A percentile compares a stretch with the other conserved stretches of the same genome.
Evolutionary conservation across 75 land plant genomes (phyloP).

Genomic region (Ceratopteris richardii): DNA sequence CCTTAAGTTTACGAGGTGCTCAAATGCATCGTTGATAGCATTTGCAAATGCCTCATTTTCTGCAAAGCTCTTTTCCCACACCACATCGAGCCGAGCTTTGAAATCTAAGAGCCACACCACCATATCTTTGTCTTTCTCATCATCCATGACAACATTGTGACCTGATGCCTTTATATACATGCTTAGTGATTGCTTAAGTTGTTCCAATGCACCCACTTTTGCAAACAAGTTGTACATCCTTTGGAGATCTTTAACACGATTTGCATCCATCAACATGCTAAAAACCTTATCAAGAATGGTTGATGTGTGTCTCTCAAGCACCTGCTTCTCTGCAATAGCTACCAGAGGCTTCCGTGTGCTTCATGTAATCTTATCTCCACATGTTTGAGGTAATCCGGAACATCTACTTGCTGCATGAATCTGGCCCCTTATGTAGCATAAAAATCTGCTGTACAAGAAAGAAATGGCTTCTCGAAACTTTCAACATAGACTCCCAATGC

Average conservation of each 20-base stretch:
- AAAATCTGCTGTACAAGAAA: slow-evolving; percentile 85
- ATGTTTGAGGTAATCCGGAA: slow-evolving; percentile 94
- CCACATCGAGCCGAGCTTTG: slow-evolving; percentile 82
- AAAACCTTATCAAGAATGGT: slow-evolving; percentile 96
- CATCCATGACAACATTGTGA: slow-evolving; percentile 85
- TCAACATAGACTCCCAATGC: slow-evolving; percentile 95
- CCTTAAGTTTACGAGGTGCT: slow-evolving; percentile 89
- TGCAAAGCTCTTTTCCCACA: slow-evolving; percentile 91
- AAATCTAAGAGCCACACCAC: slow-evolving; percentile 78
- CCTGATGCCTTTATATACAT: slow-evolving; percentile 79
- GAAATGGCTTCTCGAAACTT: slow-evolving; percentile 90
- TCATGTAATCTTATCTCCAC: slow-evolving; percentile 62
- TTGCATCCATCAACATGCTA: slow-evolving; percentile 82
- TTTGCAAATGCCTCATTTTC: slow-evolving; percentile 88
- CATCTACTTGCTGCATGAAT: slow-evolving; percentile 93
- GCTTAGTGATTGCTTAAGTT: slow-evolving; percentile 61
- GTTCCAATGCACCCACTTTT: slow-evolving; percentile 83
- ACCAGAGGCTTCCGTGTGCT: slow-evolving; percentile 75
- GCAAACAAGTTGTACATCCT: slow-evolving; percentile 72
- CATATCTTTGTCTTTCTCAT: slow-evolving; percentile 97
- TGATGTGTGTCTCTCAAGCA: slow-evolving; percentile 79
- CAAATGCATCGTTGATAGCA: slow-evolving; percentile 92
- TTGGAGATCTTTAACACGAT: slow-evolving; percentile 75
- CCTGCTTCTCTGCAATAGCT: slow-evolving; percentile 78
- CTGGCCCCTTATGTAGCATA: slow-evolving; percentile 93